A percentile compares a stretch with the other conserved stretches of the same genome.
These are phyloP conservation scores for Candida andamanensis DNA, from an alignment of 805 yeast genomes.

Conservation along the genomic window DNA sequence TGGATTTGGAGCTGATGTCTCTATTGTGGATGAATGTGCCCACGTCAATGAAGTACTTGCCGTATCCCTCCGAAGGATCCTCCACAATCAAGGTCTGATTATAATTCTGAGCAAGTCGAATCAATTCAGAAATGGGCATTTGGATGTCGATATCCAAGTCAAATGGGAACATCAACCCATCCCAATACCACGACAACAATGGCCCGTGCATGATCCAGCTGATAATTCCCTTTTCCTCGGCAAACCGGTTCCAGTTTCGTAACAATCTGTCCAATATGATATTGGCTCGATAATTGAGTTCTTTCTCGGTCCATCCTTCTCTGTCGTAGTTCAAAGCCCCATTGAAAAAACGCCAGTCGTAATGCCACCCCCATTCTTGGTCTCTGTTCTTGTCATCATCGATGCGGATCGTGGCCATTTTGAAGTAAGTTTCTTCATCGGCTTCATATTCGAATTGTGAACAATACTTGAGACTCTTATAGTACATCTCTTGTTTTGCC, in stretches of 20 bases:
- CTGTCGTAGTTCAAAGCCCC: conserved; percentile 46
- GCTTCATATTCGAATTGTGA: conserved; percentile 10
- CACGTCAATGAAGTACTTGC: conserved; percentile 24
- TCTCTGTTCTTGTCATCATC: conserved; percentile 27
- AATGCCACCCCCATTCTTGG: conserved; percentile 47
- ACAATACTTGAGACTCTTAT: conserved; percentile 17
- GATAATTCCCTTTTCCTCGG: conserved; percentile 17
- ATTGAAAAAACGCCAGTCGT: conserved; percentile 57
- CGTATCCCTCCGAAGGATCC: conserved; percentile 25
- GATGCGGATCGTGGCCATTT: conserved; percentile 23
- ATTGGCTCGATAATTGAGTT: conserved; percentile 15
- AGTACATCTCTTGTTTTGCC: conserved; percentile 18
- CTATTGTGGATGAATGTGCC: conserved; percentile 25
- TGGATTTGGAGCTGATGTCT: conserved; percentile 15
- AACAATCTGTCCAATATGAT: conserved; percentile 20
- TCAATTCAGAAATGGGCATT: conserved; percentile 21
- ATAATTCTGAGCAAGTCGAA: conserved; percentile 16
- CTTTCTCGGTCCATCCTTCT: conserved; percentile 24
- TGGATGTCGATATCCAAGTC: conserved; percentile 26
- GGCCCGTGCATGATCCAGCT: conserved; percentile 28
- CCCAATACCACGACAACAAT: conserved; percentile 27
- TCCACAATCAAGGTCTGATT: conserved; percentile 27
- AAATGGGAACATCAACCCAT: conserved; percentile 25
- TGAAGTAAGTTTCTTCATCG: conserved; percentile 34
- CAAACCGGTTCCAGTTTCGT: conserved; percentile 23